phyloP scores from a whole-genome alignment of 2,329 filamentous ascomycete species.

The Aspergillus fijiensis region DNA sequence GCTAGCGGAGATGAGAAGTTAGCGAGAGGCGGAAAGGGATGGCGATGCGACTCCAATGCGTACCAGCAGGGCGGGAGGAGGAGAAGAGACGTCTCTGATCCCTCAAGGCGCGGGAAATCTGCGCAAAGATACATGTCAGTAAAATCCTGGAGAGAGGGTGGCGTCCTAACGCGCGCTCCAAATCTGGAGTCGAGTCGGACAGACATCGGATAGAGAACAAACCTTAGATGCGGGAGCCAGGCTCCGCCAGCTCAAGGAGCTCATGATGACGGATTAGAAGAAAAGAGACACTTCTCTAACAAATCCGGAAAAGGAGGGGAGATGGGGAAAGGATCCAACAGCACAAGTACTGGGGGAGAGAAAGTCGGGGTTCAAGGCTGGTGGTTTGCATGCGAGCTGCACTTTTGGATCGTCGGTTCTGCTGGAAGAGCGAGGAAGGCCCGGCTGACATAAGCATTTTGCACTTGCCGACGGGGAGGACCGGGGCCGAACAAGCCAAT shows the following conservation, averaged over 20 bases:
- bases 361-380: constrained; percentile 15
- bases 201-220: constrained; percentile 29
- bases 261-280: constrained; percentile 46
- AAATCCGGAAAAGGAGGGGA: constrained; percentile 23
- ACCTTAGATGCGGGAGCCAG: constrained; percentile 51
- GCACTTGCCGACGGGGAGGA: constrained; percentile 35
- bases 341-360: constrained; percentile 15
- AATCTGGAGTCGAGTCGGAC: constrained; percentile 11
- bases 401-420: constrained; percentile 29
- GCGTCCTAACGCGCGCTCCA: constrained; percentile 10
- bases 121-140: constrained; percentile 27
- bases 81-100: constrained; percentile 78
- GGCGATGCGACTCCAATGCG: constrained; percentile 35
- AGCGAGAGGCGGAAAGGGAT: constrained; percentile 20
- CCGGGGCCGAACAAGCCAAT: constrained; percentile 36
- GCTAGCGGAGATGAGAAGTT: constrained; percentile 52
- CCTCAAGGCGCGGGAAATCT: constrained; percentile 65
- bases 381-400: constrained; percentile 22
- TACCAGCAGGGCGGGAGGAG: constrained; percentile 77
- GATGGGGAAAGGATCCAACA: constrained; percentile 23
- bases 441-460: constrained; percentile 38
- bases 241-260: constrained; percentile 52
- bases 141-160: constrained; percentile 3
- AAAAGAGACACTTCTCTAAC: constrained; percentile 27
- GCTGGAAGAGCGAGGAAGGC: constrained; percentile 19